phyloP scores from a whole-genome alignment of 1,139 yeast genomes.

The Pneumocystis wakefieldiae region DNA sequence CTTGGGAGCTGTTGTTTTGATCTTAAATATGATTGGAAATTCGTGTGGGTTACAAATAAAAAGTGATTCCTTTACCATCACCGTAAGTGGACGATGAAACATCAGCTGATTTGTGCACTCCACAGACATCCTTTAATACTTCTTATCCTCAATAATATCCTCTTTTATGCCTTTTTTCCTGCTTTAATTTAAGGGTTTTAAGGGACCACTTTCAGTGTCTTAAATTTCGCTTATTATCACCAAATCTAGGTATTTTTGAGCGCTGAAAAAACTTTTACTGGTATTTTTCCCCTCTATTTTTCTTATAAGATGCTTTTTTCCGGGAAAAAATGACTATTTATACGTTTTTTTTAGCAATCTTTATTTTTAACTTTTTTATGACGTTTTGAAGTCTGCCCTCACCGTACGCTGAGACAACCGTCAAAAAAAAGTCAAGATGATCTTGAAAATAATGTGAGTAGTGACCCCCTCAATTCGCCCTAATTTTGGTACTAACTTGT shows the following conservation, averaged over 20 bases:
- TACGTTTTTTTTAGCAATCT: not conserved
- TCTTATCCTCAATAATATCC: not conserved
- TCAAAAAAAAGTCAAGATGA: too few relatives aligned
- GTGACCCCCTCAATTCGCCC: too few relatives aligned
- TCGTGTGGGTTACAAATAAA: conserved; percentile 12
- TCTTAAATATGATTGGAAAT: conserved; percentile 69
- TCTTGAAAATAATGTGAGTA: too few relatives aligned
- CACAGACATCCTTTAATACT: conserved; percentile 6
- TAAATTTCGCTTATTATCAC: not conserved
- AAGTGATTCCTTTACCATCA: conserved; percentile 12
- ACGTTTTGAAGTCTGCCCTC: not conserved
- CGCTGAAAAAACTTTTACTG: not conserved
- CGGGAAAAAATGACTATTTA: not conserved
- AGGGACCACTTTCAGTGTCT: not conserved
- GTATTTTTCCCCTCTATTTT: not conserved
- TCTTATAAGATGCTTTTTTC: not conserved
- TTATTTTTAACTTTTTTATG: not conserved
- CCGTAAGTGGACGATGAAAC: conserved; percentile 11
- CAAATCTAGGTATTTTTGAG: not conserved
- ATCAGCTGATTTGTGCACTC: conserved; percentile 10
- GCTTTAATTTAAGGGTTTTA: conserved; percentile 2
- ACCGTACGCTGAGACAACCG: too few relatives aligned
- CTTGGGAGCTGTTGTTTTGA: conserved; percentile 96
- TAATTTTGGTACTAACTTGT: too few relatives aligned
- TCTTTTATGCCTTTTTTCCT: not conserved